Evolutionary conservation across 1,284 basidiomycete species (phyloP).

Genomic region (Acaromyces ingoldii): DNA sequence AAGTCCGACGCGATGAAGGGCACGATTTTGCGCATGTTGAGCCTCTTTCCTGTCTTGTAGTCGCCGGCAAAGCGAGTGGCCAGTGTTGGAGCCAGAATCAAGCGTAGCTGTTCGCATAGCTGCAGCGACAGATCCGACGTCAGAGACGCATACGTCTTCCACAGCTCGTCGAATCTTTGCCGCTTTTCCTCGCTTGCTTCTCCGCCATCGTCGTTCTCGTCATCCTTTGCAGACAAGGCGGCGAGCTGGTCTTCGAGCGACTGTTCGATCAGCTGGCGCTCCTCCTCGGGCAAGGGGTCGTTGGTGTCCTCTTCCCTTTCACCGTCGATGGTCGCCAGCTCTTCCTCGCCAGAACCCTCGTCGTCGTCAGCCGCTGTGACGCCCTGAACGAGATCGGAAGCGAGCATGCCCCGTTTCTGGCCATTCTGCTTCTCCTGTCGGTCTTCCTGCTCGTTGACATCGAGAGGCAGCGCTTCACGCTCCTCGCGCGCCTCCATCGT

Average conservation of each 20-base stretch:
- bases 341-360: conserved; percentile 17
- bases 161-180: conserved; percentile 65
- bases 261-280: conserved; percentile 26
- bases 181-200: conserved; percentile 60
- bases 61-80: conserved; percentile 93
- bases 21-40: conserved; percentile 99
- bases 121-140: conserved; percentile 86
- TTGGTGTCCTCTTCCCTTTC: conserved; percentile 16
- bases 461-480: conserved; percentile 9
- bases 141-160: conserved; percentile 82
- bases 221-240: background rate
- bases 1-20: conserved; percentile 98
- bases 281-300: conserved; percentile 31
- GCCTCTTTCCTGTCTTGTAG: conserved; percentile 92
- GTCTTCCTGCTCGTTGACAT: conserved; percentile 38
- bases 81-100: conserved; percentile 90
- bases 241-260: conserved; percentile 42
- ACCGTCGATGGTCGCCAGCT: conserved; percentile 58
- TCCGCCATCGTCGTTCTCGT: conserved; percentile 61
- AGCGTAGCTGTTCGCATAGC: conserved; percentile 76
- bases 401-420: conserved; percentile 6
- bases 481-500: conserved; percentile 9
- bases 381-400: background rate
- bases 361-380: conserved; percentile 16
- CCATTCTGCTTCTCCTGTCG: conserved; percentile 48